A percentile compares a stretch with the other conserved stretches of the same genome.
These are phyloP conservation scores for Oryza rufipogon DNA, from an alignment of 176 grass and related monocot species.

Conservation along the genomic window DNA sequence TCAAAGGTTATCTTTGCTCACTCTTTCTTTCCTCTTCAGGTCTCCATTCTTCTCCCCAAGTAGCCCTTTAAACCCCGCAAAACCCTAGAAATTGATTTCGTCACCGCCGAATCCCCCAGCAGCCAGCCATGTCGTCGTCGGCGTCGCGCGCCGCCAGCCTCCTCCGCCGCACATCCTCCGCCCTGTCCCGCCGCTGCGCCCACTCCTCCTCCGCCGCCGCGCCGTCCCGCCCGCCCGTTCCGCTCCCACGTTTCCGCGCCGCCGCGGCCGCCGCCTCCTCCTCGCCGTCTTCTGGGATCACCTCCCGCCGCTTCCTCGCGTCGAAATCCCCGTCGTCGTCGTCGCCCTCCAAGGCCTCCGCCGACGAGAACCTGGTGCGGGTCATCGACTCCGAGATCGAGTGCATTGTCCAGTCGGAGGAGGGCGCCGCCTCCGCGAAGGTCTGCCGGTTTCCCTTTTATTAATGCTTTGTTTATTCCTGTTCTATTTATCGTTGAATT, in stretches of 20 bases:
- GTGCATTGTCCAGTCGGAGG: slow-evolving; percentile 47
- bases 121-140: slow-evolving; percentile 35
- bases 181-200: slow-evolving; percentile 22
- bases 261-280: background rate
- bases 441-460: background rate
- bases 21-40: background rate
- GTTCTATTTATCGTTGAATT: background rate
- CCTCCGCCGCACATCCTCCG: slow-evolving; percentile 47
- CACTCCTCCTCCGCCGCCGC: slow-evolving; percentile 4
- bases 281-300: background rate
- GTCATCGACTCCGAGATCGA: slow-evolving; percentile 77
- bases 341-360: slow-evolving; percentile 46
- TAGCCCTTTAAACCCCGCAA: slow-evolving; percentile 32
- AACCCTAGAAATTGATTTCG: slow-evolving; percentile 21
- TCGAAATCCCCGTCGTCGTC: slow-evolving; percentile 12
- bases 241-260: slow-evolving; percentile 22
- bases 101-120: background rate
- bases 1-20: background rate
- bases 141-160: slow-evolving; percentile 49
- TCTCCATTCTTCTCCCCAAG: background rate
- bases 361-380: slow-evolving; percentile 60
- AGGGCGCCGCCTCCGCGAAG: slow-evolving; percentile 29
- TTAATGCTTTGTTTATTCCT: background rate
- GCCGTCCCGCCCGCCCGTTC: slow-evolving; percentile 11
- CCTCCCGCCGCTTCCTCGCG: slow-evolving; percentile 47